phyloP scores from a whole-genome alignment of 306 rosid genomes.

The Medicago ruthenica region DNA sequence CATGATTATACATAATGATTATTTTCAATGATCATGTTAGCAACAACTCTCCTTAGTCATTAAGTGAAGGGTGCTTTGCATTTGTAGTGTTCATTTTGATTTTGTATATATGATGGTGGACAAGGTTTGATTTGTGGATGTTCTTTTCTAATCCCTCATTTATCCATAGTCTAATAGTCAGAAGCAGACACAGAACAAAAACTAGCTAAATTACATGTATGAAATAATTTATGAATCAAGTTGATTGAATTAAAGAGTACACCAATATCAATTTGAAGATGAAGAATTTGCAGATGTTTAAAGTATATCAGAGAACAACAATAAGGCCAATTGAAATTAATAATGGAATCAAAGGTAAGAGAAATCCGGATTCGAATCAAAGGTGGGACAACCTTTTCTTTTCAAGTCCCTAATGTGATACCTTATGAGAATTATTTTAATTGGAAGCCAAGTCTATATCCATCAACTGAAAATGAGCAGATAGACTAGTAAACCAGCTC shows the following conservation, averaged over 20 bases:
- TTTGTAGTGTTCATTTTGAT: conserved; percentile 18
- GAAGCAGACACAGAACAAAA: not conserved
- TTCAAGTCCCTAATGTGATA: not conserved
- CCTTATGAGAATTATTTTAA: not conserved
- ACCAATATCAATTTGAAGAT: not conserved
- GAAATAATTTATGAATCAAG: not conserved
- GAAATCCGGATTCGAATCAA: not conserved
- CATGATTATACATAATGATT: no score
- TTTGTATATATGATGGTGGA: conserved; percentile 44
- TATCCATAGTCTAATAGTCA: conserved; percentile 2
- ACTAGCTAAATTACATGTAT: not conserved
- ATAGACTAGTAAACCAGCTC: no score
- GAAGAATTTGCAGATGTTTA: not conserved
- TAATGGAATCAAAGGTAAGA: not conserved
- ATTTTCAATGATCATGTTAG: conserved; percentile 1
- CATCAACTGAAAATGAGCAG: not conserved
- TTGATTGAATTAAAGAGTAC: not conserved
- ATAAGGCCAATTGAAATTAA: not conserved
- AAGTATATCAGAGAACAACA: not conserved
- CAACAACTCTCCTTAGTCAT: not conserved
- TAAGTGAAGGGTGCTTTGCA: conserved; percentile 25
- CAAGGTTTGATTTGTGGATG: conserved; percentile 43
- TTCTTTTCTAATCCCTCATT: not conserved
- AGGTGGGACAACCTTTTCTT: not conserved
- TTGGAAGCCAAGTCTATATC: not conserved